Percentiles rank a stretch among this genome's conserved stretches.
phyloP scores from a whole-genome alignment of 768 basidiomycete genomes.

The Collybiopsis confluens region DNA sequence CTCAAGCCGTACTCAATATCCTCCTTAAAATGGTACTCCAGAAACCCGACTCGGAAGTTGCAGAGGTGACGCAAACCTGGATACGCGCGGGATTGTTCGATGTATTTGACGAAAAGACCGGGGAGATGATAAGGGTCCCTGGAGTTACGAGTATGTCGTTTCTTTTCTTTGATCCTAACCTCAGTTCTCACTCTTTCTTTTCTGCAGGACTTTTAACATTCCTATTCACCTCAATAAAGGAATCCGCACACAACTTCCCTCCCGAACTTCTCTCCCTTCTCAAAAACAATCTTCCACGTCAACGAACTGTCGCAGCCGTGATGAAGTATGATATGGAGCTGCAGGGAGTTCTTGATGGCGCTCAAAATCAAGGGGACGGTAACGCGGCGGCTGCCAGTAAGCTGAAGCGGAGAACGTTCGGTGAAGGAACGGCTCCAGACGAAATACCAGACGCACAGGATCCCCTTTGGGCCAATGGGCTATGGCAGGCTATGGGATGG shows the following conservation, averaged over 20 bases:
- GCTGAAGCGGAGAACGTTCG: background rate
- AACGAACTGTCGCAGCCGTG: background rate
- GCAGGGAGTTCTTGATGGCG: background rate
- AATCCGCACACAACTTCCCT: background rate
- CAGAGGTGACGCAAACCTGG: background rate
- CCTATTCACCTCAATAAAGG: conserved; percentile 1
- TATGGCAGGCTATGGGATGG: conserved; percentile 3
- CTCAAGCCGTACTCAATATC: background rate
- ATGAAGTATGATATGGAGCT: background rate
- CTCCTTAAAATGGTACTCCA: background rate
- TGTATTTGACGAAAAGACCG: background rate
- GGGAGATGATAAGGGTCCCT: background rate
- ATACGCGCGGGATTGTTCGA: background rate
- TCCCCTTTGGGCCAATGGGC: conserved; percentile 2
- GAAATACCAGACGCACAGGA: background rate
- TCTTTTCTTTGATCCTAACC: background rate
- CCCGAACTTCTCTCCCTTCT: background rate
- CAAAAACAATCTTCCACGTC: background rate
- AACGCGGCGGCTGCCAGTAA: background rate
- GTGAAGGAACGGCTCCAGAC: background rate
- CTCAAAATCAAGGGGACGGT: background rate
- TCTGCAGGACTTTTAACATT: background rate
- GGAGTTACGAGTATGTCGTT: background rate
- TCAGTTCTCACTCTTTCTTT: background rate
- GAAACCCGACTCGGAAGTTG: background rate